These are phyloP conservation scores for Phanerochaete sordida DNA, from an alignment of 768 basidiomycete species.

Conservation along the genomic window DNA sequence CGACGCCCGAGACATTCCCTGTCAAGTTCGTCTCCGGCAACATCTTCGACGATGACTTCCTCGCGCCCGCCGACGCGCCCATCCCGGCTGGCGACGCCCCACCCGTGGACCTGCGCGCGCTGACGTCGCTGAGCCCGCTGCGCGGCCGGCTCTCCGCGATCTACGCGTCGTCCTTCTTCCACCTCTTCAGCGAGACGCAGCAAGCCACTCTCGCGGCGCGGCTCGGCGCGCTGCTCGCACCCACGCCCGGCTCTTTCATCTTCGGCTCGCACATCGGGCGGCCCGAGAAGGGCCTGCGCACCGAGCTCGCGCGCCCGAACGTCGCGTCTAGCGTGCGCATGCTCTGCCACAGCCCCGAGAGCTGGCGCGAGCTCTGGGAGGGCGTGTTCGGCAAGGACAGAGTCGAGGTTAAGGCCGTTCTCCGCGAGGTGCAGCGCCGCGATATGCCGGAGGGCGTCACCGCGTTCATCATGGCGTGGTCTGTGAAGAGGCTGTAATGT, in stretches of 20 bases:
- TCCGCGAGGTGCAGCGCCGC: slow-evolving; percentile 9
- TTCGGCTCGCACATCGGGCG: slow-evolving; percentile 39
- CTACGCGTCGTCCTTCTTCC: slow-evolving; percentile 48
- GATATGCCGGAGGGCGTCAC: slow-evolving; percentile 10
- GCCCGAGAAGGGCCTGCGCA: slow-evolving; percentile 29
- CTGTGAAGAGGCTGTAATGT: slow-evolving; percentile 20
- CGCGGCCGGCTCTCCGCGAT: slow-evolving; percentile 46
- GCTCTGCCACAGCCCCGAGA: slow-evolving; percentile 36
- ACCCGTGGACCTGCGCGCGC: slow-evolving; percentile 26
- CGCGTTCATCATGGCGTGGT: slow-evolving; percentile 18
- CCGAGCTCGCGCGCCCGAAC: not conserved
- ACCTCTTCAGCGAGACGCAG: slow-evolving; percentile 39
- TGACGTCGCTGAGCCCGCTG: slow-evolving; percentile 36
- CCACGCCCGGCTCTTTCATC: slow-evolving; percentile 41
- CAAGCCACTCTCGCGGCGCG: slow-evolving; percentile 41
- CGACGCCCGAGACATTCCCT: slow-evolving; percentile 48
- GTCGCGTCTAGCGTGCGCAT: not conserved
- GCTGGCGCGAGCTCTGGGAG: slow-evolving; percentile 37
- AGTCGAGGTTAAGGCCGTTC: slow-evolving; percentile 24
- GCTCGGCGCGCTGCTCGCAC: slow-evolving; percentile 39
- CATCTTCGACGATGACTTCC: slow-evolving; percentile 42
- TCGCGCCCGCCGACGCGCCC: slow-evolving; percentile 19
- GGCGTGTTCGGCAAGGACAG: slow-evolving; percentile 32
- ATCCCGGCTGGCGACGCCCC: not conserved
- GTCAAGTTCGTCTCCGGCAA: slow-evolving; percentile 55